These are phyloP conservation scores for Cyberlindnera maclurae DNA, from an alignment of 805 yeast species.

Conservation along the genomic window DNA sequence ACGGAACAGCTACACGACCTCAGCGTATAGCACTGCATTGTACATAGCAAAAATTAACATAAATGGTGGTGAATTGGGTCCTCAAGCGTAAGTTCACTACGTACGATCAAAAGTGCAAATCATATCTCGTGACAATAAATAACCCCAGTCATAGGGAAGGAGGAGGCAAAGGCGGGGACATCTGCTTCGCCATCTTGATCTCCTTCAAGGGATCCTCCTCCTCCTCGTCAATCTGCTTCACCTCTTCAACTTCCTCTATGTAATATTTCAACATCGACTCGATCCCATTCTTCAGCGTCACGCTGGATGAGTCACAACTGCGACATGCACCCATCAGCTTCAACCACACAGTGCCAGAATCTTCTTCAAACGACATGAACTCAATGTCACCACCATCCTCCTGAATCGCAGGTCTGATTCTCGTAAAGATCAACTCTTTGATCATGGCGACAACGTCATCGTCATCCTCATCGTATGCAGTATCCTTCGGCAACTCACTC, in stretches of 20 bases:
- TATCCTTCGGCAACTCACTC: conserved; percentile 26
- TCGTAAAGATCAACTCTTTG: conserved; percentile 60
- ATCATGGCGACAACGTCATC: conserved; percentile 62
- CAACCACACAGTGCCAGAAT: conserved; percentile 49
- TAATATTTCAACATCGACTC: conserved; percentile 67
- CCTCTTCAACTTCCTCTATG: conserved; percentile 59
- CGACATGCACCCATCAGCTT: conserved; percentile 65
- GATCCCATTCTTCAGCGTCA: conserved; percentile 61
- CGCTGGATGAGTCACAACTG: conserved; percentile 61
- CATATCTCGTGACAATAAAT: not conserved
- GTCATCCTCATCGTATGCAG: conserved; percentile 49
- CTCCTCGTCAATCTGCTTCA: conserved; percentile 41
- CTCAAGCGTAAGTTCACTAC: not conserved
- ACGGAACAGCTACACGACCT: conserved; percentile 5
- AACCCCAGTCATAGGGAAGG: conserved; percentile 5
- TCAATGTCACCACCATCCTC: conserved; percentile 75
- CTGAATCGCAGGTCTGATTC: conserved; percentile 67
- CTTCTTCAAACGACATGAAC: conserved; percentile 54
- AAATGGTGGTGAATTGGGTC: not conserved
- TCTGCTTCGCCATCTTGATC: conserved; percentile 13
- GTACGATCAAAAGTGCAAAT: not conserved
- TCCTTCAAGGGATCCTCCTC: conserved; percentile 17
- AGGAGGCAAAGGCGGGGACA: conserved; percentile 13
- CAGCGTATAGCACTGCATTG: not conserved
- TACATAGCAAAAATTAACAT: not conserved